Conservation (phyloP, 23 red algal species). For the Pyropia haitanensis region DNA sequence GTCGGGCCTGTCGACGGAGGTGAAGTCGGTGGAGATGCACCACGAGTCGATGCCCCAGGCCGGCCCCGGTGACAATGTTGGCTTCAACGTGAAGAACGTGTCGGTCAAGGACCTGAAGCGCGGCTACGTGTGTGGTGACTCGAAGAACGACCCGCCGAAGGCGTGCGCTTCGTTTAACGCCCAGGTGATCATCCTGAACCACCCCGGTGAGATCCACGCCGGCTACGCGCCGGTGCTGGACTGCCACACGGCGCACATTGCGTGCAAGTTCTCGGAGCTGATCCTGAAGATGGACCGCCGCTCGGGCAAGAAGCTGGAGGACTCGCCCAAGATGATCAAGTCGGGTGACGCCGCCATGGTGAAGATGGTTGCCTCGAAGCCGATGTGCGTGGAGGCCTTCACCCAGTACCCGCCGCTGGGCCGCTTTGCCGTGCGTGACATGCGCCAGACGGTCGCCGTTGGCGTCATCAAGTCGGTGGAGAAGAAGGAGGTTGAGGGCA, state of each 20-base stretch:
- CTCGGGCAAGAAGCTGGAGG: conserved; percentile 86
- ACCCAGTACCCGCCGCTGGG: conserved; percentile 87
- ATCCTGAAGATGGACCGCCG: conserved; percentile 90
- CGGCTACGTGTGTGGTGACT: conserved; percentile 80
- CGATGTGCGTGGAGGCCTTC: conserved; percentile 92
- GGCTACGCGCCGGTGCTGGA: conserved; percentile 91
- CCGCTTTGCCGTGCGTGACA: conserved; percentile 84
- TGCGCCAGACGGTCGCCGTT: conserved; percentile 55
- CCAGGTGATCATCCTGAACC: conserved; percentile 93
- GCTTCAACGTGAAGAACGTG: conserved; percentile 97
- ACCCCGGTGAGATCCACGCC: conserved; percentile 91
- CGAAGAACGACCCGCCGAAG: conserved; percentile 73
- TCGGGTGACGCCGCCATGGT: conserved; percentile 93
- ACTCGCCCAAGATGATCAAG: conserved; percentile 83
- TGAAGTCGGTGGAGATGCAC: conserved; percentile 99
- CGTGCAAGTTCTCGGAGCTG: conserved; percentile 87
- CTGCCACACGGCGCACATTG: conserved; percentile 83
- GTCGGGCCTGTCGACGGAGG: conserved; percentile 70
- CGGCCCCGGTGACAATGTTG: conserved; percentile 96
- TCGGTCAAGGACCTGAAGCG: conserved; percentile 84
- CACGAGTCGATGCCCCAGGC: conserved; percentile 83
- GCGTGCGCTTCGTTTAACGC: conserved; percentile 62
- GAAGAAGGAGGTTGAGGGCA: conserved; percentile 54
- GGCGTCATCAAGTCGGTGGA: conserved; percentile 67
- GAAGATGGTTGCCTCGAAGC: conserved; percentile 73